phyloP scores from a whole-genome alignment of 2,329 filamentous ascomycete genomes.

The Colletotrichum tofieldiae region DNA sequence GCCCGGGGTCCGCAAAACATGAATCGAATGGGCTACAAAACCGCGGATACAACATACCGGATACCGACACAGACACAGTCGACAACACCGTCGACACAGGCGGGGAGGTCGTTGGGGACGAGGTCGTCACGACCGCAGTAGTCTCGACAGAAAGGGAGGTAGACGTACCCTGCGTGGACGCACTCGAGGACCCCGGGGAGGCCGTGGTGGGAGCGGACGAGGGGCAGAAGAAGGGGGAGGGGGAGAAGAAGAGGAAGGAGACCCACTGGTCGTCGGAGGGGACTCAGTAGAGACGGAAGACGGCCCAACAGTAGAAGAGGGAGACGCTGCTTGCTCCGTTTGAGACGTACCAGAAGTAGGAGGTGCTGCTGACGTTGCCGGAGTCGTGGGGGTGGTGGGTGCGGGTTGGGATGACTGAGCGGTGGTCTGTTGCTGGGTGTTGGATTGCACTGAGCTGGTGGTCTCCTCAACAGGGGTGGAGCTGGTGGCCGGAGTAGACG shows the following conservation, averaged over 20 bases:
- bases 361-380: constrained; percentile 49
- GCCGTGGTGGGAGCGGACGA: constrained; percentile 45
- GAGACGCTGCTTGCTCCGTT: constrained; percentile 43
- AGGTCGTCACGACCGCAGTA: constrained; percentile 42
- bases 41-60: constrained; percentile 39
- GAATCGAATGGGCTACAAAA: constrained; percentile 37
- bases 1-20: constrained; percentile 15
- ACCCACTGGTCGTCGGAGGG: constrained; percentile 42
- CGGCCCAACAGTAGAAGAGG: constrained; percentile 50
- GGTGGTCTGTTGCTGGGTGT: constrained; percentile 31
- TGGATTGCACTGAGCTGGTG: constrained; percentile 32
- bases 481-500: constrained; percentile 35
- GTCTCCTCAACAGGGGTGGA: constrained; percentile 30
- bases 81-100: constrained; percentile 8
- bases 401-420: constrained; percentile 38
- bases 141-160: constrained; percentile 43
- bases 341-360: constrained; percentile 49
- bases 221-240: constrained; percentile 48
- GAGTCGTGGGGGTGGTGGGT: constrained; percentile 45
- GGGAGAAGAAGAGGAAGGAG: constrained; percentile 45
- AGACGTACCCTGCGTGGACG: constrained; percentile 44
- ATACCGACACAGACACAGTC: constrained; percentile 28
- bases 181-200: constrained; percentile 41
- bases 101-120: constrained; percentile 36
- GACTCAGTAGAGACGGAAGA: constrained; percentile 46